Conservation (phyloP, 2,329 filamentous ascomycete species). For the Xylaria sp. region DNA sequence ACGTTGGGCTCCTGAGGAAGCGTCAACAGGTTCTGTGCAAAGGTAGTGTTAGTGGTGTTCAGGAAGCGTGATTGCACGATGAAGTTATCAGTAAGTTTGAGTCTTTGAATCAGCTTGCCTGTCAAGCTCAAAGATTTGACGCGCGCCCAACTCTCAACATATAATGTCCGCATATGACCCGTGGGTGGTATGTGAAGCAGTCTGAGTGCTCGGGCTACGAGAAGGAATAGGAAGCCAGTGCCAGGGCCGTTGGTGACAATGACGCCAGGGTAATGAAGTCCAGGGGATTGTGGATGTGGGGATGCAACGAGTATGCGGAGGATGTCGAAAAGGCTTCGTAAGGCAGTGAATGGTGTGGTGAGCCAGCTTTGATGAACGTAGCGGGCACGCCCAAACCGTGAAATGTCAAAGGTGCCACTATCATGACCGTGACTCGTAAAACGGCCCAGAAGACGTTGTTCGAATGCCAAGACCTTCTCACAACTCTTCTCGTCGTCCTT, state of each 20-base stretch:
- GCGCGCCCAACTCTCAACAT: conserved; percentile 89
- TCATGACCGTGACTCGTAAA: conserved; percentile 22
- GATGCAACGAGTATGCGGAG: conserved; percentile 46
- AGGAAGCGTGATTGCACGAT: conserved; percentile 17
- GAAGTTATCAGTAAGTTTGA: conserved; percentile 20
- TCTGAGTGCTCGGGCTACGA: conserved; percentile 46
- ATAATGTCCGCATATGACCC: conserved; percentile 66
- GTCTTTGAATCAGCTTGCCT: conserved; percentile 59
- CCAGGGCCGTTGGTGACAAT: conserved; percentile 86
- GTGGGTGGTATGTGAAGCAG: conserved; percentile 41
- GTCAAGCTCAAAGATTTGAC: conserved; percentile 79
- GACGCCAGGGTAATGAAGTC: conserved; percentile 57
- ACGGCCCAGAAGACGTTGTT: conserved; percentile 30
- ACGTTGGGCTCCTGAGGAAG: conserved; percentile 12
- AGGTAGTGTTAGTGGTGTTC: conserved; percentile 1
- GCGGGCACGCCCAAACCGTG: conserved; percentile 68
- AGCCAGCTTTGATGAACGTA: conserved; percentile 74
- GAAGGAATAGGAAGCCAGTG: conserved; percentile 70
- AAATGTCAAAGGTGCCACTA: conserved; percentile 55
- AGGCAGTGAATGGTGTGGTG: conserved; percentile 64
- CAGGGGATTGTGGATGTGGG: conserved; percentile 27
- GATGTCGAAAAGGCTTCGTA: conserved; percentile 61
- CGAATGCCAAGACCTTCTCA: conserved; percentile 57
- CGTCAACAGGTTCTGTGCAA: conserved; percentile 16
- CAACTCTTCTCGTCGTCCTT: conserved; percentile 70